Percentiles rank a stretch among this genome's conserved stretches.
Conservation (phyloP, 2,329 filamentous ascomycete species). For the Zarea fungicola region DNA sequence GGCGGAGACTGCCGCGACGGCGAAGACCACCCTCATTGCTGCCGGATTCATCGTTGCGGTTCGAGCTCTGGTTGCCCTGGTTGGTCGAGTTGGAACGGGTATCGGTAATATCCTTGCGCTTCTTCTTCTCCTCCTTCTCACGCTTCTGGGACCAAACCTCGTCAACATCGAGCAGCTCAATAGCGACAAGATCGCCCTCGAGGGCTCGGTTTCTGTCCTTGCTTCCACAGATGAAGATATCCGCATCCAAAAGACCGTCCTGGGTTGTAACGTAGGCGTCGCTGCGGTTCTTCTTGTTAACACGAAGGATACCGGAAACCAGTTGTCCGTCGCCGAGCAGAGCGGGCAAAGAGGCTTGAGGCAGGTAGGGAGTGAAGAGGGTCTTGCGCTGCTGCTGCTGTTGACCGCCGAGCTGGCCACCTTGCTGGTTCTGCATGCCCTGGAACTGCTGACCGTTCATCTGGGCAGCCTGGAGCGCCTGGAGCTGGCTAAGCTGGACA, state of each 20-base stretch:
- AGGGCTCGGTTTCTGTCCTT: conserved; percentile 97
- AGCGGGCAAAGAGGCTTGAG: conserved; percentile 87
- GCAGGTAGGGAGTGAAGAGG: conserved; percentile 94
- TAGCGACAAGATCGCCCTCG: conserved; percentile 90
- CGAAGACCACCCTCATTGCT: conserved; percentile 78
- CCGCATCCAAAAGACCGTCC: conserved; percentile 82
- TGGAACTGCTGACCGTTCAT: conserved; percentile 72
- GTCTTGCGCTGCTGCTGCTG: conserved; percentile 94
- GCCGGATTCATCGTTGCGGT: conserved; percentile 57
- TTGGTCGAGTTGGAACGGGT: conserved; percentile 73
- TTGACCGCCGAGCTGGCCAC: conserved; percentile 58
- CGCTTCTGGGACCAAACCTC: conserved; percentile 99
- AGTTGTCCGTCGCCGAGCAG: conserved; percentile 88
- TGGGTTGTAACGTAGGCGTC: conserved; percentile 95
- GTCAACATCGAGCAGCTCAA: conserved; percentile 94
- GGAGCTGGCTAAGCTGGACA: conserved; percentile 82
- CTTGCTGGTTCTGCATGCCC: conserved; percentile 65
- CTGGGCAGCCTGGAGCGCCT: conserved; percentile 85
- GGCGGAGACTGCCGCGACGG: conserved; percentile 87
- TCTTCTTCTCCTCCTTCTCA: conserved; percentile 99
- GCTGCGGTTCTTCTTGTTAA: conserved; percentile 99
- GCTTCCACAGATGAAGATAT: conserved; percentile 99
- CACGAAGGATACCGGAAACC: conserved; percentile 90
- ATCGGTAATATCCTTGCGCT: conserved; percentile 97
- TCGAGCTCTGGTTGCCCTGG: conserved; percentile 60